phyloP scores from a whole-genome alignment of 352 stramenopile species.

The Peronospora destructor region DNA sequence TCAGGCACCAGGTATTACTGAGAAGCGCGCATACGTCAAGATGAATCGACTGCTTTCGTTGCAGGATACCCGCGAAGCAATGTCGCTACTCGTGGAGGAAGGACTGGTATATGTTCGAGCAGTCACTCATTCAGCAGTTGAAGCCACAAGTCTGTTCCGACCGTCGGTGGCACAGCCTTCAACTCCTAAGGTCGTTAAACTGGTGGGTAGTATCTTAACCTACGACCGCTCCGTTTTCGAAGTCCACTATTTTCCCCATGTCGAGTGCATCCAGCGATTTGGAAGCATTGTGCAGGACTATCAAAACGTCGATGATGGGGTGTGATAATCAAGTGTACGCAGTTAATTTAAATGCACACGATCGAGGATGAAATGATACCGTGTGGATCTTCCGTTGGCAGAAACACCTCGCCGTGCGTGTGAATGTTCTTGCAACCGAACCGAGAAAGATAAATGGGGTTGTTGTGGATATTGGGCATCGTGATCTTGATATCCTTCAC shows the following conservation, averaged over 20 bases:
- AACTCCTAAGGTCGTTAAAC: conserved; percentile 30
- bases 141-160: conserved; percentile 29
- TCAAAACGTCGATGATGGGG: conserved; percentile 38
- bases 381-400: conserved; percentile 80
- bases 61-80: conserved; percentile 65
- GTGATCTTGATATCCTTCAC: conserved; percentile 71
- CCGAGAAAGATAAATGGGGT: conserved; percentile 75
- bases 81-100: conserved; percentile 64
- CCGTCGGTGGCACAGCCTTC: conserved; percentile 11
- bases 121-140: conserved; percentile 5
- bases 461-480: conserved; percentile 88
- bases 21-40: conserved; percentile 42
- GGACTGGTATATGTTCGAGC: conserved; percentile 59
- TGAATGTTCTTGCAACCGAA: conserved; percentile 85
- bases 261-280: conserved; percentile 77
- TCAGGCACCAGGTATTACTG: conserved; percentile 48
- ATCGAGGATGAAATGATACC: conserved; percentile 85
- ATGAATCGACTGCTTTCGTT: conserved; percentile 60
- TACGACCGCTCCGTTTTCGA: conserved; percentile 43
- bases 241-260: conserved; percentile 70
- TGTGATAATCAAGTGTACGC: conserved; percentile 5
- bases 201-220: conserved; percentile 35
- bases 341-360: conserved; percentile 24
- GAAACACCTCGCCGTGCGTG: conserved; percentile 83
- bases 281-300: conserved; percentile 70